Evolutionary conservation across 202 grass and related monocot genomes (phyloP).

Genomic region (Hordeum pubiflorum): DNA sequence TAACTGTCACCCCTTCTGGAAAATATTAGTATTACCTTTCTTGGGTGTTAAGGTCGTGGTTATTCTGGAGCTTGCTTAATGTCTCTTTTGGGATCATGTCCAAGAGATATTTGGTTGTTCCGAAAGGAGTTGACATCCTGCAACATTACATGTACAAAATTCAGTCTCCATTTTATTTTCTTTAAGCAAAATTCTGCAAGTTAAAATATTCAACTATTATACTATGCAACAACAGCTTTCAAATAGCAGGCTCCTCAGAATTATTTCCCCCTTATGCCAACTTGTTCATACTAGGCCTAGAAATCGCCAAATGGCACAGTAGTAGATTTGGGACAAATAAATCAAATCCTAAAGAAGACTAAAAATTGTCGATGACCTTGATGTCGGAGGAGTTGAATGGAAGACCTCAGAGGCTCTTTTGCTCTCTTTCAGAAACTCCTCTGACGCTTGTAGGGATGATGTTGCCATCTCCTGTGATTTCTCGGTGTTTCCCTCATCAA

Average conservation of each 20-base stretch:
- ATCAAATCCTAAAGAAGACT: constrained; percentile 10
- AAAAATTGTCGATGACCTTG: constrained; percentile 40
- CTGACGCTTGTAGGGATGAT: constrained; percentile 65
- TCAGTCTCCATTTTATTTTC: neutral
- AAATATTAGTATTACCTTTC: constrained; percentile 41
- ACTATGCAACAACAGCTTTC: constrained; percentile 8
- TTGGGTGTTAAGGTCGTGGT: constrained; percentile 58
- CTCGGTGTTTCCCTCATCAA: constrained; percentile 69
- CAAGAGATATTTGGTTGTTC: constrained; percentile 74
- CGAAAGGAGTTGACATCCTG: constrained; percentile 64
- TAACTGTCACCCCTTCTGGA: neutral
- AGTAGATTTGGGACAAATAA: neutral
- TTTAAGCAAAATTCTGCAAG: neutral
- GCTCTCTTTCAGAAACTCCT: constrained; percentile 79
- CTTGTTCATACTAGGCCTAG: neutral
- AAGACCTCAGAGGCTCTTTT: constrained; percentile 59
- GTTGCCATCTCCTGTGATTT: constrained; percentile 57
- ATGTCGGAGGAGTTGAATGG: constrained; percentile 50
- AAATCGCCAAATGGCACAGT: neutral
- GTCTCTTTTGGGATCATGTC: constrained; percentile 69
- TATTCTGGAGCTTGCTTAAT: constrained; percentile 52
- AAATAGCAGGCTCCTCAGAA: neutral
- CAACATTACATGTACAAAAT: constrained; percentile 1
- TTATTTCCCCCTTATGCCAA: neutral
- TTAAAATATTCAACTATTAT: neutral